Evolutionary conservation across 441 rosid genomes (phyloP).

Genomic region (Melianthus villosus): DNA sequence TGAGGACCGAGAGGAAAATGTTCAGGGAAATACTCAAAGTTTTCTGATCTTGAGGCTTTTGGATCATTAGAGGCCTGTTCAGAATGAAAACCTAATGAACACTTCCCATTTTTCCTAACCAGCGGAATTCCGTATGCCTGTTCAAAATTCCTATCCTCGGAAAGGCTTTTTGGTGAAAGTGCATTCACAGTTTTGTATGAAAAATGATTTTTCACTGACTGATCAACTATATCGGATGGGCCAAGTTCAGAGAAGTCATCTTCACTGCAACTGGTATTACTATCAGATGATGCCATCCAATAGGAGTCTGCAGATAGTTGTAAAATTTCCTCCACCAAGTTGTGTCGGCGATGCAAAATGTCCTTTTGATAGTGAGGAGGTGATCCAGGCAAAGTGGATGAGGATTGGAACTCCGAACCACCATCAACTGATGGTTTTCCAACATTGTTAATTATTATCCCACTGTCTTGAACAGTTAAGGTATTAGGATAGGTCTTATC

Average conservation of each 20-base stretch:
- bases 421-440: conserved; percentile 16
- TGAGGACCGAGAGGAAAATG: conserved; percentile 18
- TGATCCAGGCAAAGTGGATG: conserved; percentile 38
- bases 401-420: conserved; percentile 25
- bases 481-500: conserved; percentile 17
- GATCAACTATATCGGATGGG: conserved; percentile 20
- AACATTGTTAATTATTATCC: conserved; percentile 20
- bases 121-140: conserved; percentile 11
- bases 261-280: conserved; percentile 63
- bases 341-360: conserved; percentile 65
- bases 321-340: conserved; percentile 76
- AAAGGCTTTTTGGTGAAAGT: conserved; percentile 7
- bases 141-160: conserved; percentile 16
- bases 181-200: conserved; percentile 10
- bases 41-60: conserved; percentile 10
- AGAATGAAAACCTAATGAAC: conserved; percentile 14
- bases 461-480: conserved; percentile 15
- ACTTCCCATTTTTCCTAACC: conserved; percentile 19
- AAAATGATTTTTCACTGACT: conserved; percentile 16
- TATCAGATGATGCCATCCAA: conserved; percentile 65
- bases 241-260: conserved; percentile 32
- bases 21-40: conserved; percentile 9
- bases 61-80: conserved; percentile 17
- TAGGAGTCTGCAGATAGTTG: conserved; percentile 78
- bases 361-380: conserved; percentile 80